Evolutionary conservation across 371 early-diverging fungal species (phyloP).

Genomic region (Antonospora locustae): DNA sequence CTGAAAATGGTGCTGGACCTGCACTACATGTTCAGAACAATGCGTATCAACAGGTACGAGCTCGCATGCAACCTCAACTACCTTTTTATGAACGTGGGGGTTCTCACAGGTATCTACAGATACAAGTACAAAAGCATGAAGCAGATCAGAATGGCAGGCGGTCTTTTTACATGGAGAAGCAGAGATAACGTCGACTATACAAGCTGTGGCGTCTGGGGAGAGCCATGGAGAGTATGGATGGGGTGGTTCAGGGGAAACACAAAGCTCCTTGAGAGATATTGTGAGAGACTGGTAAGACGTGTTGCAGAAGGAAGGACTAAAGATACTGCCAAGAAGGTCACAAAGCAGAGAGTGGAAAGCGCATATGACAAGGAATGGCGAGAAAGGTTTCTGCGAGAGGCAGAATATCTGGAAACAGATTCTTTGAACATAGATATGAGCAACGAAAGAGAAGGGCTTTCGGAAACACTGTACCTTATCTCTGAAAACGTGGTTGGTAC

Average conservation of each 20-base stretch:
- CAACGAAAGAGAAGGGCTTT: too few species aligned
- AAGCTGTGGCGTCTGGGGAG: constrained; percentile 93
- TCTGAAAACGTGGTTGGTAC: too few species aligned
- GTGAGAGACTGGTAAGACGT: constrained; percentile 83
- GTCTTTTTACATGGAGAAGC: too few species aligned
- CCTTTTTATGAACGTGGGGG: constrained; percentile 93
- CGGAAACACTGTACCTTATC: too few species aligned
- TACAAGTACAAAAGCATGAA: constrained; percentile 94
- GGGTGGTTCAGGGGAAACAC: constrained; percentile 93
- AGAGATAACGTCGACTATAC: constrained; percentile 87
- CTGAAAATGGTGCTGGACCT: constrained; percentile 88
- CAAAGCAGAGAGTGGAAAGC: constrained; percentile 92
- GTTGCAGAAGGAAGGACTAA: constrained; percentile 93
- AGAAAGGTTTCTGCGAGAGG: constrained; percentile 85
- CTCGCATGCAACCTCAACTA: constrained; percentile 88
- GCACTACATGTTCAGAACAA: constrained; percentile 82
- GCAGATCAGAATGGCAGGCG: constrained; percentile 66
- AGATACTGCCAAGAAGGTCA: constrained; percentile 85
- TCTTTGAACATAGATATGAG: too few species aligned
- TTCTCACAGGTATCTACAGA: constrained; percentile 94
- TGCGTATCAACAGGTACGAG: constrained; percentile 84
- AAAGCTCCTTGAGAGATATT: constrained; percentile 84
- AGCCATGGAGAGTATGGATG: constrained; percentile 95
- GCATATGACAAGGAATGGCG: constrained; percentile 87
- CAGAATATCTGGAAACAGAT: constrained; percentile 81